These are phyloP conservation scores for Ogataea chonburiensis DNA, from an alignment of 805 yeast genomes.

Conservation along the genomic window DNA sequence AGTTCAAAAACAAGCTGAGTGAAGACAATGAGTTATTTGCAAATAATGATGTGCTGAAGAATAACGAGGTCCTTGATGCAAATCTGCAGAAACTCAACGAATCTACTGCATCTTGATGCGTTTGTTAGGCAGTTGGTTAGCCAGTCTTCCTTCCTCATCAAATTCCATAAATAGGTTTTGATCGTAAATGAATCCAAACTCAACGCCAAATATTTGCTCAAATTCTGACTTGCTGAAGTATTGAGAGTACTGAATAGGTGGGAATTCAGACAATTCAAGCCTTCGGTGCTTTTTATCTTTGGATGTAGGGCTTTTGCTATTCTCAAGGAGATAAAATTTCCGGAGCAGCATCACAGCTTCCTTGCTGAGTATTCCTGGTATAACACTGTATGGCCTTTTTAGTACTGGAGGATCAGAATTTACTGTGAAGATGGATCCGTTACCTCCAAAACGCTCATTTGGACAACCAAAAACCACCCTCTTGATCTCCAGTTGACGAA, in stretches of 20 bases:
- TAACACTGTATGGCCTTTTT: constrained; percentile 46
- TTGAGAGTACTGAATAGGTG: constrained; percentile 53
- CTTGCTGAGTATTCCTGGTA: constrained; percentile 75
- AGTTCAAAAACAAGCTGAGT: constrained; percentile 21
- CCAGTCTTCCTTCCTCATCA: constrained; percentile 16
- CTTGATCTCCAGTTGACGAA: constrained; percentile 74
- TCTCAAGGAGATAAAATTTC: constrained; percentile 81
- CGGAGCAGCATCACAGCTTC: constrained; percentile 84
- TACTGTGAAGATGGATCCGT: constrained; percentile 77
- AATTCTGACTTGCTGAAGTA: constrained; percentile 56
- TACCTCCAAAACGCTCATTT: constrained; percentile 95
- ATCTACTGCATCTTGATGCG: constrained; percentile 10
- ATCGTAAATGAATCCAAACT: constrained; percentile 28
- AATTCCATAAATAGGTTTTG: constrained; percentile 28
- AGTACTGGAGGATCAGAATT: constrained; percentile 42
- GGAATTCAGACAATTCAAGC: constrained; percentile 56
- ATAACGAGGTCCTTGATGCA: constrained; percentile 26
- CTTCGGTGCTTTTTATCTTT: constrained; percentile 68
- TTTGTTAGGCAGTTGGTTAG: constrained; percentile 9
- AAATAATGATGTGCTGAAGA: constrained; percentile 29
- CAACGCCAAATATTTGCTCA: constrained; percentile 46
- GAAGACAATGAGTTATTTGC: constrained; percentile 27
- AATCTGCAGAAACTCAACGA: constrained; percentile 21
- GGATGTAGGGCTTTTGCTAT: constrained; percentile 81
- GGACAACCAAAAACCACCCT: constrained; percentile 88